Conservation (phyloP, 2,329 filamentous ascomycete species). For the Chalara sp. region DNA sequence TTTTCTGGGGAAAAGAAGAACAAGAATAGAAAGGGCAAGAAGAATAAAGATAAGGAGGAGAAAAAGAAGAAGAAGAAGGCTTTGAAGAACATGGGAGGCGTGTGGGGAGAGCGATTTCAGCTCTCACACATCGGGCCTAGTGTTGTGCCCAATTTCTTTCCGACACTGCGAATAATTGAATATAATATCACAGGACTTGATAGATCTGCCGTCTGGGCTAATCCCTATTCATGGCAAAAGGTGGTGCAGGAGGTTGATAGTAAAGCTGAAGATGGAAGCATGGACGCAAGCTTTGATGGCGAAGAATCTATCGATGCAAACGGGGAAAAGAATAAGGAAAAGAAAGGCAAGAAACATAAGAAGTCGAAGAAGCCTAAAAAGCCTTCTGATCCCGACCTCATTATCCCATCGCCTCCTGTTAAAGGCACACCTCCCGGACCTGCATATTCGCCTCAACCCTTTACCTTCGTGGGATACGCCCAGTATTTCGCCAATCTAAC, state of each 20-base stretch:
- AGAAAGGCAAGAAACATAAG: slow-evolving; percentile 35
- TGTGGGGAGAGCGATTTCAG: slow-evolving; percentile 79
- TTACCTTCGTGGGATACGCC: slow-evolving; percentile 73
- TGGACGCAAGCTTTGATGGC: background rate
- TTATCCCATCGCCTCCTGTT: slow-evolving; percentile 65
- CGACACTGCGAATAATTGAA: slow-evolving; percentile 81
- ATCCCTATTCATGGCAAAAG: background rate
- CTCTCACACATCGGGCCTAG: slow-evolving; percentile 77
- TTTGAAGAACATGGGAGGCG: slow-evolving; percentile 65
- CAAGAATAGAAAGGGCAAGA: slow-evolving; percentile 46
- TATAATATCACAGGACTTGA: slow-evolving; percentile 68
- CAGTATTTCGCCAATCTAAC: slow-evolving; percentile 97
- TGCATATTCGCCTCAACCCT: slow-evolving; percentile 78
- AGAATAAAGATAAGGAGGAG: slow-evolving; percentile 46
- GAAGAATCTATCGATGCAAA: slow-evolving; percentile 11
- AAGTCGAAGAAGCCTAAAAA: slow-evolving; percentile 42
- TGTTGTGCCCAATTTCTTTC: slow-evolving; percentile 88
- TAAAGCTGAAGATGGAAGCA: slow-evolving; percentile 12
- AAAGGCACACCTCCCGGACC: slow-evolving; percentile 72
- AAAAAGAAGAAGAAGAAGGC: slow-evolving; percentile 46
- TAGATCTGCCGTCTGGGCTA: slow-evolving; percentile 15
- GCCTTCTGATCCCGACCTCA: slow-evolving; percentile 52
- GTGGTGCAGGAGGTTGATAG: slow-evolving; percentile 10
- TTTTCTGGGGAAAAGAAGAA: slow-evolving; percentile 32
- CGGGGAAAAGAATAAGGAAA: slow-evolving; percentile 29